Conservation (phyloP, 139 green algal species). For the Limnomonas spitsbergensis region DNA sequence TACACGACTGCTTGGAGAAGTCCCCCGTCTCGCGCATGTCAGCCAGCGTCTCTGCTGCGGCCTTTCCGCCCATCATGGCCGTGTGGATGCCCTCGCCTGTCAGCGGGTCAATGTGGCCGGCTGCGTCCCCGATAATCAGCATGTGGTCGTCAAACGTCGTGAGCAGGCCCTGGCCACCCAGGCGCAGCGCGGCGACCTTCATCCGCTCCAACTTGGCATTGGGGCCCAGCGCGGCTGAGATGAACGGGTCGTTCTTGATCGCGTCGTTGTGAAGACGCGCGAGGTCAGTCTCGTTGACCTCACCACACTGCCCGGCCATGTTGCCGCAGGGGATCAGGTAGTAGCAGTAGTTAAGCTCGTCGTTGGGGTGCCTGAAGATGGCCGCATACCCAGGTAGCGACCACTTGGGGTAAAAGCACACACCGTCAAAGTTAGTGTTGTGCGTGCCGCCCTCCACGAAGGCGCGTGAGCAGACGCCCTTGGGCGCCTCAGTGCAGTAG, state of each 20-base stretch:
- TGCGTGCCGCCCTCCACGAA: constrained; percentile 84
- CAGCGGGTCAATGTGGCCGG: constrained; percentile 87
- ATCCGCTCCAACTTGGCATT: constrained; percentile 90
- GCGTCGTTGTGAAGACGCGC: constrained; percentile 81
- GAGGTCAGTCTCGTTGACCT: constrained; percentile 75
- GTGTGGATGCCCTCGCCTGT: constrained; percentile 92
- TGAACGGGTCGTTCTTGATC: constrained; percentile 77
- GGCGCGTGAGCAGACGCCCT: constrained; percentile 77
- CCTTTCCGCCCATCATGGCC: constrained; percentile 90
- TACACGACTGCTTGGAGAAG: constrained; percentile 57
- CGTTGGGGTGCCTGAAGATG: constrained; percentile 73
- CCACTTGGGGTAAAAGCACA: constrained; percentile 71
- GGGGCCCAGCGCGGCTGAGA: constrained; percentile 68
- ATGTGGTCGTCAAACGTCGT: constrained; percentile 81
- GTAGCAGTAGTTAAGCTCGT: constrained; percentile 93
- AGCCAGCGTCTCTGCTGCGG: constrained; percentile 73
- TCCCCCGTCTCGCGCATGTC: constrained; percentile 71
- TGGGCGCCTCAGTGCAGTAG: constrained; percentile 81
- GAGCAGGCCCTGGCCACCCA: constrained; percentile 69
- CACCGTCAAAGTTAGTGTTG: constrained; percentile 89
- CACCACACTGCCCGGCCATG: constrained; percentile 66
- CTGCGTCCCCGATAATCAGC: constrained; percentile 85
- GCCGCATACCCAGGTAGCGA: constrained; percentile 66
- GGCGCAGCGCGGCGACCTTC: constrained; percentile 71
- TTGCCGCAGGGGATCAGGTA: constrained; percentile 87